Base-by-base conservation (phyloP, 2,329 filamentous ascomycete species). In the Epichloe scottii region DNA sequence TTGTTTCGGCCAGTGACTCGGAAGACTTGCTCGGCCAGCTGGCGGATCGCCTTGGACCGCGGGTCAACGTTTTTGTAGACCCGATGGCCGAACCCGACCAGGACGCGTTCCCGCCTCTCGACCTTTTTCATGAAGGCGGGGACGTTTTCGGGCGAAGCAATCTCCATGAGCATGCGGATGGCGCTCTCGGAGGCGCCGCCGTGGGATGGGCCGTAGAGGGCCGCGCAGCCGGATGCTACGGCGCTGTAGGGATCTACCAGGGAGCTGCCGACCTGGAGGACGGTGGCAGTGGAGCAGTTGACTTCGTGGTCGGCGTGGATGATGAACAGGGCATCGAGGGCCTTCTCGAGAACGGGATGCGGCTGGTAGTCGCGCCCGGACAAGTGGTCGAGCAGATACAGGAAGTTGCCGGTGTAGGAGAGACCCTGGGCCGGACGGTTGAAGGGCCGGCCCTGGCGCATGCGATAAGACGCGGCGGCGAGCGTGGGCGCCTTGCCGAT, bases 261-360 rank as follows among this genome's bases (percentile, higher is more conserved):
- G 0, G 74, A 75, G 51, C 72, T 77, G 7, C 77, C 76, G 19
- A 79, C 75, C 51, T 79, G 75, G 15, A 81, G 63, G 34, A 78
- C 70, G 1, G 77, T 74, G 1, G 77, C 76, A 0, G 76, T 79
- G 2, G 75, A 76, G 58, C 75, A 73, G 56, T 79, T 78, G 60
- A 81, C 75, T 53, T 79, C 78, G 58, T 81, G 77, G 56, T 81
- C 78, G 2, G 75, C 73, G 55, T 78, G 75, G 23, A 81, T 69
- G 50, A 79, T 73, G 57, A 77, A 77, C 3, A 81, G 68, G 5
- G 70, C 68, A 49, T 79, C 74, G 15, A 80, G 63, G n/a, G 70
- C 70, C 55, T 69, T 71, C 46, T 72, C 73, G 7, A 79, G 62
- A 4, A 72, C 68, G 0, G 72, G 69, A 52, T 78, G 71, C 0